These are phyloP conservation scores for Pyrrhoderma noxium DNA, from an alignment of 1,284 basidiomycete genomes.

Conservation along the genomic window DNA sequence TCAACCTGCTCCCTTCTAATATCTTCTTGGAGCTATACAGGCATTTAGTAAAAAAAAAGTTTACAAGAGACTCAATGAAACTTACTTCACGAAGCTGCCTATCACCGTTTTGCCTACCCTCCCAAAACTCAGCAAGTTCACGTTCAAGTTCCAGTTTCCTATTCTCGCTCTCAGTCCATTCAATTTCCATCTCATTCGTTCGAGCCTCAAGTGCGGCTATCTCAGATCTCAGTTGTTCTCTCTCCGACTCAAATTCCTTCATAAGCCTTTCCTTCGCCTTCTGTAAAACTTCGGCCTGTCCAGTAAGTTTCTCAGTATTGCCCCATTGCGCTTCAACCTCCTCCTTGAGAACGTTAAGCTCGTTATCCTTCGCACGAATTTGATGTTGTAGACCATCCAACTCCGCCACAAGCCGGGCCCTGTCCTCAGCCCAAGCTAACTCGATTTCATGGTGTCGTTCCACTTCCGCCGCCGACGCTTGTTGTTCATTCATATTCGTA, in stretches of 20 bases:
- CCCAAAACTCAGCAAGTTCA: conserved; percentile 28
- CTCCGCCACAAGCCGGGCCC: conserved; percentile 33
- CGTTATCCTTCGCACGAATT: conserved; percentile 18
- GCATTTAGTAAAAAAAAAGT: too few relatives aligned
- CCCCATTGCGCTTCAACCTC: conserved; percentile 23
- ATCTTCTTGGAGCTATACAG: conserved; percentile 38
- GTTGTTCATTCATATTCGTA: conserved; percentile 31
- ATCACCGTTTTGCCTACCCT: background rate
- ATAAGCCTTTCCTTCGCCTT: conserved; percentile 35
- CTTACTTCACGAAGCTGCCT: too few relatives aligned
- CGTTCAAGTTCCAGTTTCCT: conserved; percentile 45
- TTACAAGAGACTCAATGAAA: too few relatives aligned
- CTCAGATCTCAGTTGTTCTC: conserved; percentile 50
- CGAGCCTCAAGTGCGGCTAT: conserved; percentile 33
- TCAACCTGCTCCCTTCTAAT: conserved; percentile 22
- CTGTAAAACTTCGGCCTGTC: conserved; percentile 38
- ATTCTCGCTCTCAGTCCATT: conserved; percentile 50
- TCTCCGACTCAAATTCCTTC: conserved; percentile 53
- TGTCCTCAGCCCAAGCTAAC: conserved; percentile 44
- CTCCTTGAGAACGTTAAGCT: conserved; percentile 28
- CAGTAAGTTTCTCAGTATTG: conserved; percentile 27
- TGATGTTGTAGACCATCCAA: conserved; percentile 23
- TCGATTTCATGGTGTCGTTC: conserved; percentile 35
- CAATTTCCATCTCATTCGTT: conserved; percentile 40
- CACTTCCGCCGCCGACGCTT: conserved; percentile 32